These are phyloP conservation scores for Apiospora malaysiana DNA, from an alignment of 2,329 filamentous ascomycete genomes.

Conservation along the genomic window DNA sequence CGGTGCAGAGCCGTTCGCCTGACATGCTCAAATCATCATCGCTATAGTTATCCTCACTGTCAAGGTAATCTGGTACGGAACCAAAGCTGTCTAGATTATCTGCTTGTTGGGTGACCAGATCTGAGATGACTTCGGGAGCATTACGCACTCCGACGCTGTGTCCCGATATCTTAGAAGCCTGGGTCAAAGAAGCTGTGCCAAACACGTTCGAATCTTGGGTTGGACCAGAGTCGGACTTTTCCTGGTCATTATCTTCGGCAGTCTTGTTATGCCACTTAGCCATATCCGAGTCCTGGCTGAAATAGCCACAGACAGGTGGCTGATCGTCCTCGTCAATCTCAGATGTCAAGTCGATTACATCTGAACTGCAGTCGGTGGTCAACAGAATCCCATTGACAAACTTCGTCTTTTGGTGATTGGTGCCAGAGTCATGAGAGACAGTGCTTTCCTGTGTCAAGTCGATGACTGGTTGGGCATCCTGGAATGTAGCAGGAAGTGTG, in stretches of 20 bases:
- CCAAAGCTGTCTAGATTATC: neutral
- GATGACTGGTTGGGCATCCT: neutral
- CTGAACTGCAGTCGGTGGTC: neutral
- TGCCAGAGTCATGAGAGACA: neutral
- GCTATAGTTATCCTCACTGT: neutral
- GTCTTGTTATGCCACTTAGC: neutral
- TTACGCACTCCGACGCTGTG: neutral
- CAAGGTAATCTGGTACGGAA: neutral
- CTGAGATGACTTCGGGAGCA: neutral
- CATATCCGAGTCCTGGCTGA: neutral
- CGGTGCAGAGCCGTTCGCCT: neutral
- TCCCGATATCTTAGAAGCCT: neutral
- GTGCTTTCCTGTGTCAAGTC: conserved; percentile 1
- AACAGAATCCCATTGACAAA: neutral
- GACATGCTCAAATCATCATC: neutral
- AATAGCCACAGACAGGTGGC: neutral
- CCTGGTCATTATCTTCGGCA: neutral
- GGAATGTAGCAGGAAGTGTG: neutral
- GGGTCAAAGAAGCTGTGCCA: neutral
- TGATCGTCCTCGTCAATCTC: neutral
- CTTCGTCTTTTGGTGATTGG: neutral
- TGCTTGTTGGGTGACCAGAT: neutral
- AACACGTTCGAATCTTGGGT: neutral
- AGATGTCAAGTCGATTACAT: conserved; percentile 6
- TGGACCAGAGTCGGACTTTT: neutral